These are phyloP conservation scores for Colletotrichum aenigma DNA, from an alignment of 2,329 filamentous ascomycete genomes.

Conservation along the genomic window DNA sequence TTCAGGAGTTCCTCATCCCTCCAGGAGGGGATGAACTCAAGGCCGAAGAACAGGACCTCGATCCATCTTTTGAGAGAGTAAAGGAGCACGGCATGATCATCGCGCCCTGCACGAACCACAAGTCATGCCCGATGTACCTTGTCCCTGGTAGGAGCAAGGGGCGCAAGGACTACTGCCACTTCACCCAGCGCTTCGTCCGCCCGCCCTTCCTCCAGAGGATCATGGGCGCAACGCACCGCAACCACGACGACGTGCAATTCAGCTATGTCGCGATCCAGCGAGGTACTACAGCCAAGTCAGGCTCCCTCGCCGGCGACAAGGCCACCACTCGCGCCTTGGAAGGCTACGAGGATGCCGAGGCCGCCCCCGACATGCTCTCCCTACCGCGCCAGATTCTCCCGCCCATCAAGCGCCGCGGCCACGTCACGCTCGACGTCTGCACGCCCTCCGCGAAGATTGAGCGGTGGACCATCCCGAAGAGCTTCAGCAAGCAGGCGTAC, in stretches of 20 bases:
- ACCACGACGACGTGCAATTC: slow-evolving; percentile 90
- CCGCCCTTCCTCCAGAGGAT: slow-evolving; percentile 83
- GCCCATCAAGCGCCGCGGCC: slow-evolving; percentile 85
- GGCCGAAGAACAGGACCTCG: slow-evolving; percentile 37
- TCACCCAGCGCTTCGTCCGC: slow-evolving; percentile 85
- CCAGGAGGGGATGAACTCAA: slow-evolving; percentile 49
- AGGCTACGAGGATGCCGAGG: slow-evolving; percentile 66
- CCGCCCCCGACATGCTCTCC: slow-evolving; percentile 61
- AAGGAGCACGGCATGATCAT: slow-evolving; percentile 69
- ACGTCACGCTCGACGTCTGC: slow-evolving; percentile 90
- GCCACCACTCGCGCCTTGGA: slow-evolving; percentile 71
- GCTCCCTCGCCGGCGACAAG: slow-evolving; percentile 50
- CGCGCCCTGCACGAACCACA: slow-evolving; percentile 87
- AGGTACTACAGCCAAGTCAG: slow-evolving; percentile 53
- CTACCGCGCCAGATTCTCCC: slow-evolving; percentile 81
- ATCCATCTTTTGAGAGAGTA: slow-evolving; percentile 42
- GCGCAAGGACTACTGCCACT: slow-evolving; percentile 90
- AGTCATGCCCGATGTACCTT: slow-evolving; percentile 86
- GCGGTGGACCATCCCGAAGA: slow-evolving; percentile 90
- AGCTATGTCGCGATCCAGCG: slow-evolving; percentile 88
- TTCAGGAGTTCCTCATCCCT: slow-evolving; percentile 75
- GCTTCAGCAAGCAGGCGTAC: slow-evolving; percentile 81
- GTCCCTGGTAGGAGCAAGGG: slow-evolving; percentile 71
- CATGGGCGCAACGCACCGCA: slow-evolving; percentile 69
- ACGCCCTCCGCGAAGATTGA: slow-evolving; percentile 85